Evolutionary conservation across 1,139 yeast genomes (phyloP).

Genomic region (Suhomyces maxii): DNA sequence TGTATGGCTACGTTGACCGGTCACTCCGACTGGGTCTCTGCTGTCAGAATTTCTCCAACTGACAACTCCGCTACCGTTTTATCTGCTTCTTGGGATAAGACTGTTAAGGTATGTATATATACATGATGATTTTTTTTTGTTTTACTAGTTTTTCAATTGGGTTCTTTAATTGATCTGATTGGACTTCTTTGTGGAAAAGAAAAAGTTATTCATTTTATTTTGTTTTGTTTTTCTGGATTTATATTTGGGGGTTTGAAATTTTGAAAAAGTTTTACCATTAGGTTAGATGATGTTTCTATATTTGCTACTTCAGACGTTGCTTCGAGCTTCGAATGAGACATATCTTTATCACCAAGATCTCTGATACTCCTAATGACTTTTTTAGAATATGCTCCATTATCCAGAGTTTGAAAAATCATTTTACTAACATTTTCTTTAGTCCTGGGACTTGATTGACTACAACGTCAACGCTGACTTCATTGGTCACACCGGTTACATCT

Average conservation of each 20-base stretch:
- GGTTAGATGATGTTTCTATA: slow-evolving; percentile 68
- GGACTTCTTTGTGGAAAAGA: neutral
- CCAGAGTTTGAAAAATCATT: neutral
- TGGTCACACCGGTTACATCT: slow-evolving; percentile 99
- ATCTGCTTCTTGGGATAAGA: slow-evolving; percentile 99
- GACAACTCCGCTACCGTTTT: slow-evolving; percentile 72
- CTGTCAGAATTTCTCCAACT: slow-evolving; percentile 94
- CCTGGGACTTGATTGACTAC: slow-evolving; percentile 92
- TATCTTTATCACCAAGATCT: slow-evolving; percentile 94
- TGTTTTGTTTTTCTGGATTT: neutral
- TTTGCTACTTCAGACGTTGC: slow-evolving; percentile 99
- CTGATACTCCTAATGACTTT: slow-evolving; percentile 53
- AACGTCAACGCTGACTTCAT: slow-evolving; percentile 92
- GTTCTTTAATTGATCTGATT: neutral
- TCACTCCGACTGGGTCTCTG: slow-evolving; percentile 99
- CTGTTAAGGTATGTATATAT: slow-evolving; percentile 88
- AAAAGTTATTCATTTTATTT: slow-evolving; percentile 1
- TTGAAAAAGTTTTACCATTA: neutral
- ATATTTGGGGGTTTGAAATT: neutral
- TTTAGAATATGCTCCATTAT: neutral
- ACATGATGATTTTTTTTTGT: too few relatives aligned
- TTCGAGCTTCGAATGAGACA: slow-evolving; percentile 86
- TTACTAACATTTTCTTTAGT: slow-evolving; percentile 55
- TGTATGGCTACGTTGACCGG: slow-evolving; percentile 94
- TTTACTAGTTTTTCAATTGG: too few relatives aligned